Conservation (phyloP, 1,284 basidiomycete species). For the Tilletia indica region DNA sequence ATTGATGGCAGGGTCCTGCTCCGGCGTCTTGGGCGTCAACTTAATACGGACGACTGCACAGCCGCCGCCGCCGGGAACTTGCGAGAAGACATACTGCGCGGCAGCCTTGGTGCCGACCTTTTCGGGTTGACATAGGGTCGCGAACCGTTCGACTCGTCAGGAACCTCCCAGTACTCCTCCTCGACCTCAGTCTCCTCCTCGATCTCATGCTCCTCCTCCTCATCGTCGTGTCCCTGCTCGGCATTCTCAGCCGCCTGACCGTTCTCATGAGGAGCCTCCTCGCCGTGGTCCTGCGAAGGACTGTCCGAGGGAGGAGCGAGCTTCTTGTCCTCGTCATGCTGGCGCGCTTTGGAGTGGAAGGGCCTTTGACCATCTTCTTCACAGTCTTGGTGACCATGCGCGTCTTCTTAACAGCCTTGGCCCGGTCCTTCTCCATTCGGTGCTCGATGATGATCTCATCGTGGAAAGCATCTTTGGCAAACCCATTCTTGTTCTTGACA, state of each 20-base stretch:
- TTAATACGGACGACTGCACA: constrained; percentile 94
- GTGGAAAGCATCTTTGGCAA: constrained; percentile 97
- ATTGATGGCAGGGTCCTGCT: constrained; percentile 74
- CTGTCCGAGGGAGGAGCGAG: constrained; percentile 1
- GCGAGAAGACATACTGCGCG: constrained; percentile 81
- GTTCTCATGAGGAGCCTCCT: constrained; percentile 23
- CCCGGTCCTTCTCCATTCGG: constrained; percentile 56
- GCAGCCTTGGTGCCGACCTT: constrained; percentile 86
- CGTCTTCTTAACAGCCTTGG: constrained; percentile 39
- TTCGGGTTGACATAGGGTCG: constrained; percentile 69
- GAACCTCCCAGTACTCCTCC: constrained; percentile 44
- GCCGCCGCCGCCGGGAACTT: constrained; percentile 85
- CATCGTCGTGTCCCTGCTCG: constrained; percentile 24
- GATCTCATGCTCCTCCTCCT: constrained; percentile 41
- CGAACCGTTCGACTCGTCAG: constrained; percentile 35
- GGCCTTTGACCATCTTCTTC: constrained; percentile 23
- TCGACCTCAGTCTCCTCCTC: constrained; percentile 52
- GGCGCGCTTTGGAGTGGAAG: neutral
- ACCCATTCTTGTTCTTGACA: constrained; percentile 71
- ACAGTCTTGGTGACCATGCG: constrained; percentile 40
- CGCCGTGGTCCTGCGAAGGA: constrained; percentile 3
- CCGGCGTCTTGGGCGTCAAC: constrained; percentile 74
- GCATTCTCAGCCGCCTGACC: constrained; percentile 36
- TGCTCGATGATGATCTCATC: constrained; percentile 88
- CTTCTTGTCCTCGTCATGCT: constrained; percentile 2